phyloP scores from a whole-genome alignment of 2,329 filamentous ascomycete genomes.

The Apiospora hydei region DNA sequence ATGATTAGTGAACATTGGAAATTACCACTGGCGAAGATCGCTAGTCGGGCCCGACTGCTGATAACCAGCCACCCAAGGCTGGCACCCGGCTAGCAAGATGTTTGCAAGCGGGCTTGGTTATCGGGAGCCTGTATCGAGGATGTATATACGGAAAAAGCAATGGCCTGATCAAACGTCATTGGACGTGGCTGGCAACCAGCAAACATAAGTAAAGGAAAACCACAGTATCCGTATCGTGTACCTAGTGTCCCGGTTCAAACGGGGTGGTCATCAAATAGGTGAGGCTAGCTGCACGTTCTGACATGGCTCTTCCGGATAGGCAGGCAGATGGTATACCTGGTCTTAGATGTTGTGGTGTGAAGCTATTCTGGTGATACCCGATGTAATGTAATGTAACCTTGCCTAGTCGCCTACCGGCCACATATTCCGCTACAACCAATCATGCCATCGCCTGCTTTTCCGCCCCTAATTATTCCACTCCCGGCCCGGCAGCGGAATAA shows the following conservation, averaged over 20 bases:
- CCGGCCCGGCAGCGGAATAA: too few species aligned
- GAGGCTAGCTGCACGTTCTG: not conserved
- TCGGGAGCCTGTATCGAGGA: not conserved
- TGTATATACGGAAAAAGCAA: not conserved
- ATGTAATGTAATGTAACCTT: not conserved
- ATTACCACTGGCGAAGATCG: not conserved
- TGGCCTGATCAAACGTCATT: not conserved
- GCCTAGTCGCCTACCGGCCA: too few species aligned
- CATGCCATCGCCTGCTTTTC: too few species aligned
- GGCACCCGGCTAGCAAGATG: not conserved
- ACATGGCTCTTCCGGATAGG: not conserved
- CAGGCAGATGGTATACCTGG: not conserved
- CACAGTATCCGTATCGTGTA: not conserved
- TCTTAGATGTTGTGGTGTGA: not conserved
- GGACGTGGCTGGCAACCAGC: not conserved
- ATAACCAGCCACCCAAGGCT: not conserved
- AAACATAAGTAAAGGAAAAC: not conserved
- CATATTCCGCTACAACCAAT: too few species aligned
- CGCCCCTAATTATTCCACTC: too few species aligned
- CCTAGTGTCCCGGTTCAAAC: not conserved
- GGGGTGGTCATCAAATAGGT: not conserved
- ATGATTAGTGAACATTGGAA: slow-evolving; percentile 13
- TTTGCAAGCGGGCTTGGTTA: not conserved
- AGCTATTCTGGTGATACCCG: not conserved
- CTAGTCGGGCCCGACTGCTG: not conserved